phyloP scores from a whole-genome alignment of 371 early-diverging fungal species.

The Chytridiales sp. region DNA sequence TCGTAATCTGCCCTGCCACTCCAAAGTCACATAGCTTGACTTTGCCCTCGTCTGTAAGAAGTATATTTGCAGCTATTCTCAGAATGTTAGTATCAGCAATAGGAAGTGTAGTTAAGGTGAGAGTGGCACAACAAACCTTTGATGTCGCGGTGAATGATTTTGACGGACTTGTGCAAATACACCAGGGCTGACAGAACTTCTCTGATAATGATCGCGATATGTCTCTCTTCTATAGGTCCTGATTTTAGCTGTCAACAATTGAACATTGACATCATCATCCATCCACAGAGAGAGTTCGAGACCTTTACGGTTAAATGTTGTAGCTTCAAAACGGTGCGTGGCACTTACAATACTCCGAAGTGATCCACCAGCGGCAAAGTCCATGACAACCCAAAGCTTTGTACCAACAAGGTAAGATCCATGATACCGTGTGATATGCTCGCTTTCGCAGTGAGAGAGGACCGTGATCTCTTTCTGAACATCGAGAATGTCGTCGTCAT shows the following conservation, averaged over 20 bases:
- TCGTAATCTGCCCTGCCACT: constrained; percentile 56
- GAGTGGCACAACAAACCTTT: constrained; percentile 68
- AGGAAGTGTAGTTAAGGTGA: neutral
- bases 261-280: neutral
- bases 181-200: constrained; percentile 85
- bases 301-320: neutral
- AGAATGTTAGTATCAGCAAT: neutral
- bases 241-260: constrained; percentile 66
- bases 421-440: constrained; percentile 91
- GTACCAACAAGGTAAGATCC: constrained; percentile 87
- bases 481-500: constrained; percentile 94
- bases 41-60: constrained; percentile 44
- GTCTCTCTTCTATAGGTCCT: constrained; percentile 83
- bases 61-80: constrained; percentile 50
- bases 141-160: constrained; percentile 96
- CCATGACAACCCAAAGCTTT: constrained; percentile 97
- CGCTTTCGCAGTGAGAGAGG: constrained; percentile 82
- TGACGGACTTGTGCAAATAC: constrained; percentile 87
- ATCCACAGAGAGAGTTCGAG: too few species aligned
- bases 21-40: constrained; percentile 61
- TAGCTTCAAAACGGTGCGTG: neutral
- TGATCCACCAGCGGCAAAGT: constrained; percentile 94
- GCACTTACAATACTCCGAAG: constrained; percentile 71
- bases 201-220: constrained; percentile 81
- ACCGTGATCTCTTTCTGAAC: constrained; percentile 92